These are phyloP conservation scores for Fusarium austroafricanum DNA, from an alignment of 2,329 filamentous ascomycete genomes.

Conservation along the genomic window DNA sequence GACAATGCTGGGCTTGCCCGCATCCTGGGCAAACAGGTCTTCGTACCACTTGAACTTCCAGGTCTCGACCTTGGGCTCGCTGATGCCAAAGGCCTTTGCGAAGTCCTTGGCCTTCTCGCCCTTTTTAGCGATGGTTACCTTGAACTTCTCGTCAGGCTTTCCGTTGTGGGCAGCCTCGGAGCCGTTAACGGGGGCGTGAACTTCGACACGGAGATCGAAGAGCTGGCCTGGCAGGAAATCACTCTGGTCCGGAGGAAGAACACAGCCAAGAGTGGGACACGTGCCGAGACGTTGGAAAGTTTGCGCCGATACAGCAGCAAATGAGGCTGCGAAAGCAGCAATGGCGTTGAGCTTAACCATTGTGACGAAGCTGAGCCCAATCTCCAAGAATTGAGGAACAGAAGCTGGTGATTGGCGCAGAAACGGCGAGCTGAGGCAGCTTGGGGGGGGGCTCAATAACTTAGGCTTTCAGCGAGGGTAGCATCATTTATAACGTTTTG, in stretches of 20 bases:
- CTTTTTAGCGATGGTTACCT: slow-evolving; percentile 77
- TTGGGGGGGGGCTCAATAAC: slow-evolving; percentile 24
- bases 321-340: slow-evolving; percentile 50
- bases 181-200: slow-evolving; percentile 84
- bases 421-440: slow-evolving; percentile 28
- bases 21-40: slow-evolving; percentile 82
- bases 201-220: slow-evolving; percentile 85
- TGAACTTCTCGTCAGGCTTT: slow-evolving; percentile 79
- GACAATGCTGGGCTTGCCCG: slow-evolving; percentile 75
- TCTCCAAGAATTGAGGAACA: slow-evolving; percentile 3
- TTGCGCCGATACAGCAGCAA: slow-evolving; percentile 62
- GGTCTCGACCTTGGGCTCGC: slow-evolving; percentile 78
- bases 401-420: slow-evolving; percentile 15
- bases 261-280: slow-evolving; percentile 69
- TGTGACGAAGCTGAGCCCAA: slow-evolving; percentile 18
- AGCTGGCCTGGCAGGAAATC: slow-evolving; percentile 87
- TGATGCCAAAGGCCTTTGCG: slow-evolving; percentile 74
- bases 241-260: slow-evolving; percentile 72
- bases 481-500: slow-evolving; percentile 40
- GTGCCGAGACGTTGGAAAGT: slow-evolving; percentile 70
- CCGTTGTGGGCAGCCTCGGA: slow-evolving; percentile 78
- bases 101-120: slow-evolving; percentile 65
- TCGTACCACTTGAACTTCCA: slow-evolving; percentile 91
- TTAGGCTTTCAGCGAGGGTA: slow-evolving; percentile 22
- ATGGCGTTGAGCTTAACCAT: slow-evolving; percentile 54